These are phyloP conservation scores for Polygonum maritimum DNA, from an alignment of 148 eudicot species.

Conservation along the genomic window DNA sequence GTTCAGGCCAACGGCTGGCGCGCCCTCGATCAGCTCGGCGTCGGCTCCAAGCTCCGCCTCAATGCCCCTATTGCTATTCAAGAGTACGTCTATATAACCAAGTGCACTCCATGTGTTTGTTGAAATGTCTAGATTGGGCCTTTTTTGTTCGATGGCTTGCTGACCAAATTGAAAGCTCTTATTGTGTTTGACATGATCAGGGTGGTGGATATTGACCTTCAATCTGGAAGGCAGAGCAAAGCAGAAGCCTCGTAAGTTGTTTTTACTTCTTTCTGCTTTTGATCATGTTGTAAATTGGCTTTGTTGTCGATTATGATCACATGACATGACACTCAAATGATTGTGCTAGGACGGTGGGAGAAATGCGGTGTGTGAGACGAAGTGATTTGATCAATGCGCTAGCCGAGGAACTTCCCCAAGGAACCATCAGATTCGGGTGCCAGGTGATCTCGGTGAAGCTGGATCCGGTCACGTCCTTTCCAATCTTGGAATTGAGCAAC, in stretches of 20 bases:
- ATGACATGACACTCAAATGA: background rate
- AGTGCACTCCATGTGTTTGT: background rate
- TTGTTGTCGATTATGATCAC: background rate
- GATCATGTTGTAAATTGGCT: background rate
- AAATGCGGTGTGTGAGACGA: conserved; percentile 40
- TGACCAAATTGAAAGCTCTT: background rate
- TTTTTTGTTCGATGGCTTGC: background rate
- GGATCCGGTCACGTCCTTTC: conserved; percentile 17
- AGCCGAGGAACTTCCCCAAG: conserved; percentile 37
- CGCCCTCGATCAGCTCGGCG: conserved; percentile 46
- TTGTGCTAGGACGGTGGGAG: conserved; percentile 10
- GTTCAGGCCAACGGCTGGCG: conserved; percentile 47
- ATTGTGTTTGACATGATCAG: background rate
- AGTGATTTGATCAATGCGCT: conserved; percentile 34
- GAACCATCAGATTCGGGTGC: conserved; percentile 32
- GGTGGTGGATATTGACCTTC: conserved; percentile 1
- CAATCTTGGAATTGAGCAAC: conserved; percentile 28
- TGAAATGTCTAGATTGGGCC: background rate
- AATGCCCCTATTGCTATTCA: conserved; percentile 20
- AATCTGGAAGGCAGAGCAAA: background rate
- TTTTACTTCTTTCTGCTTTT: background rate
- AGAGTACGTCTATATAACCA: conserved; percentile 12
- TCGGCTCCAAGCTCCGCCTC: conserved; percentile 27
- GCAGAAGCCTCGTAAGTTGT: conserved; percentile 1
- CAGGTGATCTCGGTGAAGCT: conserved; percentile 28